Evolutionary conservation across 192 early-diverging fungal genomes (phyloP).

Genomic region (Coemansia sp.): DNA sequence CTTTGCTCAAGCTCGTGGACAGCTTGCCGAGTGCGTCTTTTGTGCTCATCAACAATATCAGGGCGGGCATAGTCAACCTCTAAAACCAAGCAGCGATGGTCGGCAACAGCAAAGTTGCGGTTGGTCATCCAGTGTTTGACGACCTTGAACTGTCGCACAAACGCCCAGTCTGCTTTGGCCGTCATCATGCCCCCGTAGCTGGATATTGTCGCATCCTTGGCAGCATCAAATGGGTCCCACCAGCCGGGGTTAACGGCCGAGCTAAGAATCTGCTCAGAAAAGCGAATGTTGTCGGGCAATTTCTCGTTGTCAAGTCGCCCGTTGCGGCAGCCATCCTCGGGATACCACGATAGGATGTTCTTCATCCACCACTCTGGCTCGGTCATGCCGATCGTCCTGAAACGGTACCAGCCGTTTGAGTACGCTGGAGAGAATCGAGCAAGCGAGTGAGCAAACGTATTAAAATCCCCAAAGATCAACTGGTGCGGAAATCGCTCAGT

Average conservation of each 20-base stretch:
- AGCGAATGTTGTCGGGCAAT: conserved; percentile 12
- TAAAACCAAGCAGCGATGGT: conserved; percentile 69
- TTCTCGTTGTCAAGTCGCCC: conserved; percentile 11
- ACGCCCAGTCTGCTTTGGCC: conserved; percentile 72
- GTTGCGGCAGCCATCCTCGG: conserved; percentile 30
- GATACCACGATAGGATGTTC: conserved; percentile 56
- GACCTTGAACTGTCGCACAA: conserved; percentile 57
- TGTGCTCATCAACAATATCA: conserved; percentile 30
- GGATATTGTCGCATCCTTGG: conserved; percentile 60
- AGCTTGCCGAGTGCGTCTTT: conserved; percentile 4
- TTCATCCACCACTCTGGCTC: conserved; percentile 70
- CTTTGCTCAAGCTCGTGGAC: conserved; percentile 21
- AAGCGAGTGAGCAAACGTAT: conserved; percentile 75
- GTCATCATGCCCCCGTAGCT: conserved; percentile 62
- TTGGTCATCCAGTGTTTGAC: conserved; percentile 57
- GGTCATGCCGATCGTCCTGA: conserved; percentile 57
- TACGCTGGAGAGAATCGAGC: conserved; percentile 64
- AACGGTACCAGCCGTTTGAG: conserved; percentile 61
- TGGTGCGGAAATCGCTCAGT: conserved; percentile 56
- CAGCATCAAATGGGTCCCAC: conserved; percentile 64
- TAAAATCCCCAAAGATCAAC: conserved; percentile 69
- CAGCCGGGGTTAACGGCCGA: conserved; percentile 69
- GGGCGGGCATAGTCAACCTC: conserved; percentile 44
- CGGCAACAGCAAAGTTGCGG: conserved; percentile 58
- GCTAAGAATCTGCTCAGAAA: conserved; percentile 34